Evolutionary conservation across 805 yeast species (phyloP).

Genomic region (Soucietia sequanensis): DNA sequence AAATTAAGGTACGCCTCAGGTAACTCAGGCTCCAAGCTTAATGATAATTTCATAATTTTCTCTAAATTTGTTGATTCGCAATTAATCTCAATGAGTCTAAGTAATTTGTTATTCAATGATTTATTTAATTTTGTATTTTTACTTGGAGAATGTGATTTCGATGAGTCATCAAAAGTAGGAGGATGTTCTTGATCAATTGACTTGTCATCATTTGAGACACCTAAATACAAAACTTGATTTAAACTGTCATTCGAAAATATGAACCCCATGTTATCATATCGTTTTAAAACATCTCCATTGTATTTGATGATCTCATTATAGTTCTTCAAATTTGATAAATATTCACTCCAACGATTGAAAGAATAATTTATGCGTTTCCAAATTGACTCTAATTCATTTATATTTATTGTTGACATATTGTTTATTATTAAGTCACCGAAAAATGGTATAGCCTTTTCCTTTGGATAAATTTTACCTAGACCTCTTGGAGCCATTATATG

Average conservation of each 20-base stretch:
- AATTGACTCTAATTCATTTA: conserved; percentile 60
- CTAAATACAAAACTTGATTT: conserved; percentile 41
- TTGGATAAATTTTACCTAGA: conserved; percentile 72
- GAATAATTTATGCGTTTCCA: conserved; percentile 70
- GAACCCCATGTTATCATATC: conserved; percentile 42
- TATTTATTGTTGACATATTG: conserved; percentile 27
- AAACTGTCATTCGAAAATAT: conserved; percentile 43
- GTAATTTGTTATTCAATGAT: conserved; percentile 38
- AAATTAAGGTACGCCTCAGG: conserved; percentile 34
- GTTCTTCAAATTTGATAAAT: conserved; percentile 50
- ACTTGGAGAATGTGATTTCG: conserved; percentile 1
- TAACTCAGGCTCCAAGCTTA: conserved; percentile 60
- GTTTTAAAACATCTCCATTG: conserved; percentile 38
- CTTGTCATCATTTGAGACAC: conserved; percentile 12
- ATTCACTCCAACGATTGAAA: conserved; percentile 80
- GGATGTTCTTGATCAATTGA: conserved; percentile 15
- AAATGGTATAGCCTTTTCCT: conserved; percentile 79
- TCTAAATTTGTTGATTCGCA: conserved; percentile 48
- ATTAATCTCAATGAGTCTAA: conserved; percentile 44
- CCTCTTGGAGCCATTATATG: conserved; percentile 87
- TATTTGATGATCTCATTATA: conserved; percentile 37
- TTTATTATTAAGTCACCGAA: conserved; percentile 80
- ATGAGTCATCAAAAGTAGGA: conserved; percentile 11
- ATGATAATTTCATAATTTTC: conserved; percentile 61
- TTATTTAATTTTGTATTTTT: conserved; percentile 1